Base-by-base conservation (phyloP, 106 monocot species). In the Allium sativum region DNA sequence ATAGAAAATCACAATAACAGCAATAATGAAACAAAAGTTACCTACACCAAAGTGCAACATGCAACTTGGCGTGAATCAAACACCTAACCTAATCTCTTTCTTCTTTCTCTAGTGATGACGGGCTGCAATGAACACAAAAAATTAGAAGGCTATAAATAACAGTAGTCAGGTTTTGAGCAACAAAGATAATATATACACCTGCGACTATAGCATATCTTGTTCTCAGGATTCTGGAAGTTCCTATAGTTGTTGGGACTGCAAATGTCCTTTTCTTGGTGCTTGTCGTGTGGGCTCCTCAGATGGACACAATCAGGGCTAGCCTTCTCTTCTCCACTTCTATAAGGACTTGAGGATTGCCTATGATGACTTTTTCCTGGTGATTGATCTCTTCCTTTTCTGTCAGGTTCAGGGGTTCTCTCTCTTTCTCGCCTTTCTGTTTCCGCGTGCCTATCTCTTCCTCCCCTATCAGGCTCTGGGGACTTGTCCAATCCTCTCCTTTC, bases 241-340 rank as follows among this genome's bases (percentile, higher is more conserved):
- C 73, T 76, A 67, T 82, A 75, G 19, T 67, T 79, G 22, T 22
- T 31, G 31, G 31, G 31, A 31, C 31, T 31, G 14, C 84, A 80
- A 60, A 79, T 90, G 3, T 56, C 65, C 65, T 71, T 66, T 8
- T 46, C 12, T 42, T 76, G 76, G 13, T 66, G 63, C 59, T 78
- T 82, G 43, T 22, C 45, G 44, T 73, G 70, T 46, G 78, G 81
- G 45, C 81, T 86, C 7, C 72, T 45, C 21, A 83, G 81, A 56
- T 76, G 86, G 13, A 87, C 91, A 67, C 91, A 90, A 68, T 98
- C 96, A 56, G 96, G 96, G 62, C 96, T 98, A 15, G 42, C 96
- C 66, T 91, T 79, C 77, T 88, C 87, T 16, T 60, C 53, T 9
- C 85, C 82, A 70, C 86, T 65, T 14, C 81, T 79, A 72, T 90